Percentiles rank a stretch among this genome's conserved stretches.
These are phyloP conservation scores for Dimocarpus longan DNA, from an alignment of 345 rosid genomes.

Conservation along the genomic window DNA sequence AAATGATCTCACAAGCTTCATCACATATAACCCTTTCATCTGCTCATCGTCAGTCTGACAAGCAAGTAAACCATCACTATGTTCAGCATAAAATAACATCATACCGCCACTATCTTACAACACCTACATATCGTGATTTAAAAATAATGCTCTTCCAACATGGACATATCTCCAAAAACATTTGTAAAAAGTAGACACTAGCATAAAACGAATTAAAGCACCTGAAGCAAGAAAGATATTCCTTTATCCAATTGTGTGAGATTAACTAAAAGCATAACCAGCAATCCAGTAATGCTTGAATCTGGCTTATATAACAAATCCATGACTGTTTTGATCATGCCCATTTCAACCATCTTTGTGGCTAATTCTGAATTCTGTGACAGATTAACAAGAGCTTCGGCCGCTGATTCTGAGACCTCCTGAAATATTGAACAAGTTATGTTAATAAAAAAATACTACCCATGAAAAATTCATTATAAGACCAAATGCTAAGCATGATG, in stretches of 20 bases:
- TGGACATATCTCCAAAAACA: neutral
- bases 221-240: constrained; percentile 87
- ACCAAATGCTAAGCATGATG: neutral
- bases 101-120: neutral
- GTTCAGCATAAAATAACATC: neutral
- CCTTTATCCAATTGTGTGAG: constrained; percentile 84
- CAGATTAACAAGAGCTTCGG: constrained; percentile 86
- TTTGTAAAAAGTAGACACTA: neutral
- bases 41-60: constrained; percentile 72
- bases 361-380: constrained; percentile 72
- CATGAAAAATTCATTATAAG: neutral
- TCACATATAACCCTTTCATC: constrained; percentile 68
- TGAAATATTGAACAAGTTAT: constrained; percentile 30
- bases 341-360: constrained; percentile 65
- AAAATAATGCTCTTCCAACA: constrained; percentile 1
- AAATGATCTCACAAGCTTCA: constrained; percentile 94
- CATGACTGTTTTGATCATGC: constrained; percentile 63
- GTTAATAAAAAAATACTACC: neutral
- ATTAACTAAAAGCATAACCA: constrained; percentile 92
- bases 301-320: constrained; percentile 74
- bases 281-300: constrained; percentile 50
- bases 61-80: constrained; percentile 11
- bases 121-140: neutral
- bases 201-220: constrained; percentile 26
- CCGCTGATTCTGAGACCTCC: constrained; percentile 91